Conservation (phyloP, 306 rosid genomes). For the Pyrus communis region DNA sequence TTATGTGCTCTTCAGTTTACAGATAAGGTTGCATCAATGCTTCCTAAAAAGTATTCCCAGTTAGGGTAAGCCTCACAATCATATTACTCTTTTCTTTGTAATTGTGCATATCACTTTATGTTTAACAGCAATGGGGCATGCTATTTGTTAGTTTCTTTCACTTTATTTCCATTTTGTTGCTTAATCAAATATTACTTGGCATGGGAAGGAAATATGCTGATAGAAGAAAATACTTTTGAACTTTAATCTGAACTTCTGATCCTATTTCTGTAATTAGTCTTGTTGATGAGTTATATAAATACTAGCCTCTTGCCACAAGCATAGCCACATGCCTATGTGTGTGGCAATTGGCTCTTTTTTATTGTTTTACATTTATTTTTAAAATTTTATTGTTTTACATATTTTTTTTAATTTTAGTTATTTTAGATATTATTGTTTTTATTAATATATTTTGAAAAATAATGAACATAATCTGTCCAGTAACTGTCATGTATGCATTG, state of each 20-base stretch:
- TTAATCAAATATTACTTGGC: not conserved
- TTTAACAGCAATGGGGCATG: not conserved
- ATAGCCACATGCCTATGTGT: too few relatives aligned
- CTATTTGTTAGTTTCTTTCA: not conserved
- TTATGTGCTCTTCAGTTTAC: constrained; percentile 63
- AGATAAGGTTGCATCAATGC: constrained; percentile 84
- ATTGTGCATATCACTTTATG: not conserved
- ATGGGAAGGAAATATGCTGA: not conserved
- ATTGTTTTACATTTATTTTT: too few relatives aligned
- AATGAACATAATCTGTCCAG: not conserved
- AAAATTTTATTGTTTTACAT: too few relatives aligned
- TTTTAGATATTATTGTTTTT: too few relatives aligned
- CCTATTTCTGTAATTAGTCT: not conserved
- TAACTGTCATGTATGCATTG: not conserved
- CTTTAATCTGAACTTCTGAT: not conserved
- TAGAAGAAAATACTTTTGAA: not conserved
- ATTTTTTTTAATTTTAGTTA: too few relatives aligned
- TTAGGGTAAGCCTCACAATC: constrained; percentile 62
- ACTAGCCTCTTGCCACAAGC: too few relatives aligned
- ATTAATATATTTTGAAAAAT: too few relatives aligned
- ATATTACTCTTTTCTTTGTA: not conserved
- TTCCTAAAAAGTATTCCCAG: constrained; percentile 80
- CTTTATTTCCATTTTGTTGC: not conserved
- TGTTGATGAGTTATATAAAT: not conserved
- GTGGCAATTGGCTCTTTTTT: too few relatives aligned